Evolutionary conservation across 768 basidiomycete genomes (phyloP), one percentile per base, ranked within the genome.

Genomic region (Agaricus subrufescens): DNA sequence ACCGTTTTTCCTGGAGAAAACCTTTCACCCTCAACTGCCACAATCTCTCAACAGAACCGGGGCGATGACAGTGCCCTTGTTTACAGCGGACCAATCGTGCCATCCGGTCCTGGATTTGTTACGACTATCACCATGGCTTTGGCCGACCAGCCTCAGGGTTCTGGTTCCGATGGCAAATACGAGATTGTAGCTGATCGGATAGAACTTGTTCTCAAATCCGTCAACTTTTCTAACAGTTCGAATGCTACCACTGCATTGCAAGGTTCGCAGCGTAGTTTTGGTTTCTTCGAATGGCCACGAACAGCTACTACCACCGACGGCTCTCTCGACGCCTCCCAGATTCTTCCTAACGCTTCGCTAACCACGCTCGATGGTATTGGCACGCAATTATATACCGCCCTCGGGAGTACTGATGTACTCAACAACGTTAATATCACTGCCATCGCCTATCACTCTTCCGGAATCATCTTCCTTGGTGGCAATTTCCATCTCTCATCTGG

Each of bases 211-310:
- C 79, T 98, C 46, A 85, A 75, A 19, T 88, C 85, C 19, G 79
- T 81, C 12, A 82, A 79, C 65, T 57, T 67, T 72, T 52, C 69
- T 69, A 27, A 65, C 19, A 54, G 66, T 11, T 66, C 70, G 2
- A 6, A 11, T 34, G 11, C 34, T 2, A 68, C 72, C 26, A 63
- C 69, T 64, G 29, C 46, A 61, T 61, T 12, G 56, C 60, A 58
- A 70, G 54, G 68, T 40, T 67, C 71, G 11, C 74, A 75, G 38
- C 73, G 67, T 23, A 84, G 85, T 2, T 94, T 91, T 65, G 96
- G 96, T 11, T 86, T 97, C 62, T 86, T 91, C 60, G 96, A 98
- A 68, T 98, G 90, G 90, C 84, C 87, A 25, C 71, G 87, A 31
- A 71, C 71, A 52, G 67, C 72, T 9, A 69, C 70, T 1, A 56